Percentiles rank a stretch among this genome's conserved stretches.
These are phyloP conservation scores for Podaxis carcinomalis DNA, from an alignment of 768 basidiomycete genomes.

Conservation along the genomic window DNA sequence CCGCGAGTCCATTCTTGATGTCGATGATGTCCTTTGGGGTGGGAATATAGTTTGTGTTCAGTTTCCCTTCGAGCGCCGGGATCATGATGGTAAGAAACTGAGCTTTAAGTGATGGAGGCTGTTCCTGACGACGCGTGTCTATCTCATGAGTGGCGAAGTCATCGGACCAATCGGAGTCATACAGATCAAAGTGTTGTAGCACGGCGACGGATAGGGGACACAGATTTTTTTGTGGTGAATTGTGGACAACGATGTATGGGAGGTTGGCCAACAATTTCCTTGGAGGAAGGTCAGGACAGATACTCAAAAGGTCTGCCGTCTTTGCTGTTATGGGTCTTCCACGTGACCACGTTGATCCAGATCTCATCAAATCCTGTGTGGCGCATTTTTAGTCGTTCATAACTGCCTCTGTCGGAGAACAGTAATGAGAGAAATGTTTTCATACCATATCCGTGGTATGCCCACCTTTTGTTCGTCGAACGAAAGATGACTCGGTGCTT, in stretches of 20 bases:
- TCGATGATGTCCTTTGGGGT: neutral
- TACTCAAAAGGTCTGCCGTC: neutral
- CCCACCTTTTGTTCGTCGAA: neutral
- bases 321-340: neutral
- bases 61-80: neutral
- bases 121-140: slow-evolving; percentile 2
- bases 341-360: neutral
- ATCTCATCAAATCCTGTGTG: neutral
- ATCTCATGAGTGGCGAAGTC: neutral
- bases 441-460: neutral
- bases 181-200: neutral
- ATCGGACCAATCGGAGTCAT: slow-evolving; percentile 4
- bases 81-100: slow-evolving; percentile 5
- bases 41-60: slow-evolving; percentile 12
- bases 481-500: neutral
- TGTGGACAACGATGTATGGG: neutral
- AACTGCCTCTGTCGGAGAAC: neutral
- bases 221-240: neutral
- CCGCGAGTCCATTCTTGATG: neutral
- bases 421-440: neutral
- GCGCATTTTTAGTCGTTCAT: neutral
- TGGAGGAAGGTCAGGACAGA: neutral
- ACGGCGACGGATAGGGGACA: neutral
- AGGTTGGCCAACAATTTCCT: neutral
- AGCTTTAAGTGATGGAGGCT: neutral